Conservation (phyloP, 495 filamentous ascomycete species). For the Melanomma pulvis-pyrius region DNA sequence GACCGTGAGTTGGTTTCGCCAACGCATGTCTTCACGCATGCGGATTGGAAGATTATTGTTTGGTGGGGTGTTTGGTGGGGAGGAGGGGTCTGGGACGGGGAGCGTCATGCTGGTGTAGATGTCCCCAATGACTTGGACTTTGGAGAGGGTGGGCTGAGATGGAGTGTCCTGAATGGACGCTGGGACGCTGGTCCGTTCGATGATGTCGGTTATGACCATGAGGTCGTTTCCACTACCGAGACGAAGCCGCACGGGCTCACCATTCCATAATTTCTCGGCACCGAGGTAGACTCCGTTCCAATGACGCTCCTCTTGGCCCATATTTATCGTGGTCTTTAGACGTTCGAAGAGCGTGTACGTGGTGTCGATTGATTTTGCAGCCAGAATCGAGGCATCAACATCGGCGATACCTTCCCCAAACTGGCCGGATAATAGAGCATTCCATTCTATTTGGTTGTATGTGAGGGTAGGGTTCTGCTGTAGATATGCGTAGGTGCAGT, state of each 20-base stretch:
- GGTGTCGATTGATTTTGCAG: constrained; percentile 59
- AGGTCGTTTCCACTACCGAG: constrained; percentile 52
- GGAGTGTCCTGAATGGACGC: constrained; percentile 7
- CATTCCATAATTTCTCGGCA: constrained; percentile 64
- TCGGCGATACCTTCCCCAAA: constrained; percentile 54
- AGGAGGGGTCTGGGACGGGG: constrained; percentile 34
- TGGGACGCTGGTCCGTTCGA: constrained; percentile 41
- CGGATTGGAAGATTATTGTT: constrained; percentile 51
- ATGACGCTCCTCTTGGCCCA: constrained; percentile 45
- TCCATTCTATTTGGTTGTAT: constrained; percentile 60
- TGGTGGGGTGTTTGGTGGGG: constrained; percentile 31
- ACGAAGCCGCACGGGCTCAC: constrained; percentile 58
- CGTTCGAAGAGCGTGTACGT: constrained; percentile 58
- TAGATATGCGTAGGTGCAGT: constrained; percentile 40
- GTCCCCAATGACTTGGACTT: constrained; percentile 45
- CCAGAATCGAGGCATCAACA: constrained; percentile 64
- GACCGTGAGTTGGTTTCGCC: constrained; percentile 52
- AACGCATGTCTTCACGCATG: constrained; percentile 50
- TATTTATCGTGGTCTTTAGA: constrained; percentile 47
- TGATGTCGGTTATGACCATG: constrained; percentile 52
- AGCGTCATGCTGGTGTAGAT: constrained; percentile 51
- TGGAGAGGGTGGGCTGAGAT: constrained; percentile 27
- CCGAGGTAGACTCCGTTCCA: constrained; percentile 65
- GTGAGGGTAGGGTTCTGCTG: constrained; percentile 40
- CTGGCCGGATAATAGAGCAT: constrained; percentile 45